A percentile compares a stretch with the other conserved stretches of the same genome.
phyloP scores from a whole-genome alignment of 495 filamentous ascomycete species.

The Neurospora hispaniola region DNA sequence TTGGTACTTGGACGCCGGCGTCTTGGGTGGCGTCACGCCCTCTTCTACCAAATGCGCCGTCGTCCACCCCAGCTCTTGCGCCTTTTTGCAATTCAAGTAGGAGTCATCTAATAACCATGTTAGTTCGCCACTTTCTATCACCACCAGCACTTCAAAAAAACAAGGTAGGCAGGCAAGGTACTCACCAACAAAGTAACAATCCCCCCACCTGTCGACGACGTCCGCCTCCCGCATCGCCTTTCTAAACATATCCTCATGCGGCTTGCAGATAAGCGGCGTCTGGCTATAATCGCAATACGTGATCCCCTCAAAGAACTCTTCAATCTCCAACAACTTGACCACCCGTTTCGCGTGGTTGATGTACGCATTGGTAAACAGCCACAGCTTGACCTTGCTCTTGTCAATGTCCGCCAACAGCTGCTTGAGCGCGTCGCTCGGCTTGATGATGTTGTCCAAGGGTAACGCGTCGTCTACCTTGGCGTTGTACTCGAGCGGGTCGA shows the following conservation, averaged over 20 bases:
- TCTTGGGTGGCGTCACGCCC: constrained; percentile 44
- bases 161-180: neutral
- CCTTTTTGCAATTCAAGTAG: constrained; percentile 58
- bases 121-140: neutral
- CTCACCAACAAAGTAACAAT: constrained; percentile 83
- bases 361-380: constrained; percentile 96
- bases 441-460: constrained; percentile 75
- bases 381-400: constrained; percentile 65
- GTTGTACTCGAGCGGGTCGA: constrained; percentile 94
- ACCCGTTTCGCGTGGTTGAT: constrained; percentile 78
- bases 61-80: constrained; percentile 68
- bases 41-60: constrained; percentile 74
- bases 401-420: constrained; percentile 71
- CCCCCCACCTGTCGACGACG: constrained; percentile 35
- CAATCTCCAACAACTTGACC: constrained; percentile 65
- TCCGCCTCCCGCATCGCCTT: constrained; percentile 65
- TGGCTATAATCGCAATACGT: constrained; percentile 82
- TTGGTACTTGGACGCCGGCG: constrained; percentile 53
- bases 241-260: constrained; percentile 68
- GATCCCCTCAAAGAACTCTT: constrained; percentile 84
- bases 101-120: constrained; percentile 58
- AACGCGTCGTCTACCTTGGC: constrained; percentile 88
- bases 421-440: constrained; percentile 62
- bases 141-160: neutral
- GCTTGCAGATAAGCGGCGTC: constrained; percentile 70